These are phyloP conservation scores for Rhododendron mucronatum DNA, from an alignment of 148 eudicot species.

Conservation along the genomic window DNA sequence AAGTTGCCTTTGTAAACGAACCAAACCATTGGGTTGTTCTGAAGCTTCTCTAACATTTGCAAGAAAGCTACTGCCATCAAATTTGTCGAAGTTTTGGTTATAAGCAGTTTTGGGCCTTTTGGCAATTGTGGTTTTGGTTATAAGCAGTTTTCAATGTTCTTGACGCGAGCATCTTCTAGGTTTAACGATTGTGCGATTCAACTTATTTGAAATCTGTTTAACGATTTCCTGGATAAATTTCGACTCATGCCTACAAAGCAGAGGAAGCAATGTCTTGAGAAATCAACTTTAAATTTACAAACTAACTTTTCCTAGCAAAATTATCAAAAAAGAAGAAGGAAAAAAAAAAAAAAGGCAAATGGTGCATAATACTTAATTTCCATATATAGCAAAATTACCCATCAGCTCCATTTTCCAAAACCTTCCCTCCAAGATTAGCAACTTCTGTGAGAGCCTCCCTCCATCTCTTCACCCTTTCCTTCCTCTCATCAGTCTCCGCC, in stretches of 20 bases:
- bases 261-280: not conserved
- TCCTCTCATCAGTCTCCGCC: not conserved
- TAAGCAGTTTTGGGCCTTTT: not conserved
- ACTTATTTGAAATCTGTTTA: not conserved
- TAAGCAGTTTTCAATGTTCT: not conserved
- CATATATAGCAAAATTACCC: not conserved
- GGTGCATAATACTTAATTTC: not conserved
- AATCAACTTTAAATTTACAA: not conserved
- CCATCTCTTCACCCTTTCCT: conserved; percentile 5
- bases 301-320: not conserved
- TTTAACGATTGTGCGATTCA: conserved; percentile 9
- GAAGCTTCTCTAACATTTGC: conserved; percentile 4
- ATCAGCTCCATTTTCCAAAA: not conserved
- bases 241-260: conserved; percentile 7
- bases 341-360: no score
- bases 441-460: not conserved
- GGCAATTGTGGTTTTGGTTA: conserved; percentile 7
- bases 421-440: not conserved
- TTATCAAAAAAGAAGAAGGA: no score
- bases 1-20: conserved; percentile 7
- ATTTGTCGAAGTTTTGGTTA: not conserved
- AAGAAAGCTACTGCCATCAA: conserved; percentile 1
- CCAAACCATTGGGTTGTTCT: not conserved
- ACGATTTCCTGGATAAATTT: conserved; percentile 4
- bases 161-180: no score